phyloP scores from a whole-genome alignment of 306 rosid genomes.

The Malus fusca region DNA sequence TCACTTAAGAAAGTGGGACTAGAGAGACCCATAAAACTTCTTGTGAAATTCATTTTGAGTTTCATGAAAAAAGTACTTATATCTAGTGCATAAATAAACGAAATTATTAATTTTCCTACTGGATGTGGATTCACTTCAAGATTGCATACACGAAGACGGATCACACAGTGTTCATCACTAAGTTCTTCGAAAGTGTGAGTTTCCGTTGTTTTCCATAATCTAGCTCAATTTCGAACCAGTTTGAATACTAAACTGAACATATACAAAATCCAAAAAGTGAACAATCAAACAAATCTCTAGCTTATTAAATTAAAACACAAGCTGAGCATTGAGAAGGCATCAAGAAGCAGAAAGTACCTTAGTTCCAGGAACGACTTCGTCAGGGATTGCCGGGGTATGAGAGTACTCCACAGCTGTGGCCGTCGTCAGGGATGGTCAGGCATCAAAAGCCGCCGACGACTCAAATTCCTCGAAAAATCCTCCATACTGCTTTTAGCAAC shows the following conservation, averaged over 20 bases:
- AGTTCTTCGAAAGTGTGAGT: neutral
- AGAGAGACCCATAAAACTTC: neutral
- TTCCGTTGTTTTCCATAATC: neutral
- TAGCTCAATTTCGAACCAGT: neutral
- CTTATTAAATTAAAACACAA: neutral
- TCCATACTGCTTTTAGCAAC: slow-evolving; percentile 50
- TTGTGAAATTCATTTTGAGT: neutral
- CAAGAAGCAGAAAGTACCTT: slow-evolving; percentile 44
- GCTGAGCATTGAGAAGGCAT: neutral
- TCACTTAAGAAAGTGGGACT: neutral
- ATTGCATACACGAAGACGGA: neutral
- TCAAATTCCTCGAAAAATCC: slow-evolving; percentile 36
- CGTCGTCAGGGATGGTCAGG: slow-evolving; percentile 83
- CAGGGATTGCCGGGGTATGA: slow-evolving; percentile 52
- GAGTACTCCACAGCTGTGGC: slow-evolving; percentile 69
- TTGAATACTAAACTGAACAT: neutral
- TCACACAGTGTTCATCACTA: neutral
- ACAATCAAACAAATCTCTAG: neutral
- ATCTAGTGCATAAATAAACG: neutral
- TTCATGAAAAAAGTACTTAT: too few relatives aligned
- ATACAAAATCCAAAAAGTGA: neutral
- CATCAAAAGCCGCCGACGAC: slow-evolving; percentile 47
- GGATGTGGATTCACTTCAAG: neutral
- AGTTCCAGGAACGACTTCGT: slow-evolving; percentile 71
- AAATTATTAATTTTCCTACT: too few relatives aligned